A percentile compares a stretch with the other conserved stretches of the same genome.
These are phyloP conservation scores for Rosa rugosa DNA, from an alignment of 306 rosid species.

Conservation along the genomic window DNA sequence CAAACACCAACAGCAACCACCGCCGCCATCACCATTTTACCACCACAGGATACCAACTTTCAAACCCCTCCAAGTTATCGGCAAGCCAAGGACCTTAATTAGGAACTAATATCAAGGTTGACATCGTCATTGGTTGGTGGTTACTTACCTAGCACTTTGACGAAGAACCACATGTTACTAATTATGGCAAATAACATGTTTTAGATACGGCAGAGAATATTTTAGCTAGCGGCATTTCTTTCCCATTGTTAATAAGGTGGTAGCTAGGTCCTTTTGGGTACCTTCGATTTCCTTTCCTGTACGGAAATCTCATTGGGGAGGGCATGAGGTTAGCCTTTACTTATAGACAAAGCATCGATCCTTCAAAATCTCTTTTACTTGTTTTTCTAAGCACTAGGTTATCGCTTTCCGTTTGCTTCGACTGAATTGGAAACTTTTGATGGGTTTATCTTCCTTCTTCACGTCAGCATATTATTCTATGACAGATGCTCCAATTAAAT, in stretches of 20 bases:
- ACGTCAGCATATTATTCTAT: neutral
- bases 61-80: too few relatives aligned
- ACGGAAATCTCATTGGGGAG: neutral
- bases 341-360: neutral
- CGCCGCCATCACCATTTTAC: neutral
- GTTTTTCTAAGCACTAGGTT: neutral
- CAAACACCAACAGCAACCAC: neutral
- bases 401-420: neutral
- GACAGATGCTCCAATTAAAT: neutral
- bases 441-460: neutral
- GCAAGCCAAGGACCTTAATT: too few relatives aligned
- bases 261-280: neutral
- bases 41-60: neutral
- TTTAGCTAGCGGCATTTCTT: neutral
- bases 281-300: neutral
- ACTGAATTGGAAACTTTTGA: neutral
- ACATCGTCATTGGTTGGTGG: neutral
- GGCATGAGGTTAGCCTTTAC: neutral
- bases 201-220: neutral
- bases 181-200: neutral
- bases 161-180: neutral
- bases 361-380: neutral
- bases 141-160: neutral
- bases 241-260: neutral
- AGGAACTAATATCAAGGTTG: neutral